Evolutionary conservation across 768 basidiomycete genomes (phyloP).

Genomic region (Ramaria rubella): DNA sequence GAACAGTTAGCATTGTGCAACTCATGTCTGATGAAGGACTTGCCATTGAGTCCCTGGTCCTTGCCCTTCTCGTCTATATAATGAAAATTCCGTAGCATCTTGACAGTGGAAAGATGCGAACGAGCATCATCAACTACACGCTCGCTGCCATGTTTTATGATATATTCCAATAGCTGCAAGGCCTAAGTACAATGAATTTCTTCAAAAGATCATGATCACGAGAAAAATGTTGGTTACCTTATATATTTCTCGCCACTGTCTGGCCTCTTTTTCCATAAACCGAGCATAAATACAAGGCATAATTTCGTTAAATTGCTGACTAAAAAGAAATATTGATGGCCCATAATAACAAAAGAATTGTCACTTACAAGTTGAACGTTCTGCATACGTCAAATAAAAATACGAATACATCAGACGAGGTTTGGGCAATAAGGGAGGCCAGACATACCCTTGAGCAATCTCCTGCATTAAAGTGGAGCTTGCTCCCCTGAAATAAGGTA

Average conservation of each 20-base stretch:
- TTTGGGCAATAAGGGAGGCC: neutral
- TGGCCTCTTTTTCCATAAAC: constrained; percentile 97
- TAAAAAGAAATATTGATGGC: constrained; percentile 25
- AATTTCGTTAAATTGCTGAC: constrained; percentile 98
- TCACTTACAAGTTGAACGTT: constrained; percentile 91
- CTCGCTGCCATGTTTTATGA: constrained; percentile 95
- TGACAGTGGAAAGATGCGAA: constrained; percentile 89
- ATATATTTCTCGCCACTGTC: constrained; percentile 98
- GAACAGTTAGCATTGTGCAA: neutral
- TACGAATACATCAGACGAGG: constrained; percentile 14
- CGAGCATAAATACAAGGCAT: constrained; percentile 95
- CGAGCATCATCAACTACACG: constrained; percentile 97
- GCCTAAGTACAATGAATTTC: constrained; percentile 42
- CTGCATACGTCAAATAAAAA: constrained; percentile 35
- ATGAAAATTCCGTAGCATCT: constrained; percentile 97
- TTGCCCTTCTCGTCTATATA: constrained; percentile 99
- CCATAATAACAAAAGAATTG: neutral
- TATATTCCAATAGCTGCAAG: constrained; percentile 88
- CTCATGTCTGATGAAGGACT: constrained; percentile 10
- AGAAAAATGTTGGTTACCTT: constrained; percentile 47
- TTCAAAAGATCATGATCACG: neutral
- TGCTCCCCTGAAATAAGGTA: constrained; percentile 65
- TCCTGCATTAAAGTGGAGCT: constrained; percentile 98
- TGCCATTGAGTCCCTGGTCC: constrained; percentile 96
- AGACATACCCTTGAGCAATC: constrained; percentile 87